Percentiles rank a stretch among this genome's conserved stretches.
phyloP scores from a whole-genome alignment of 2,329 filamentous ascomycete species.

The Talaromyces atroroseus region DNA sequence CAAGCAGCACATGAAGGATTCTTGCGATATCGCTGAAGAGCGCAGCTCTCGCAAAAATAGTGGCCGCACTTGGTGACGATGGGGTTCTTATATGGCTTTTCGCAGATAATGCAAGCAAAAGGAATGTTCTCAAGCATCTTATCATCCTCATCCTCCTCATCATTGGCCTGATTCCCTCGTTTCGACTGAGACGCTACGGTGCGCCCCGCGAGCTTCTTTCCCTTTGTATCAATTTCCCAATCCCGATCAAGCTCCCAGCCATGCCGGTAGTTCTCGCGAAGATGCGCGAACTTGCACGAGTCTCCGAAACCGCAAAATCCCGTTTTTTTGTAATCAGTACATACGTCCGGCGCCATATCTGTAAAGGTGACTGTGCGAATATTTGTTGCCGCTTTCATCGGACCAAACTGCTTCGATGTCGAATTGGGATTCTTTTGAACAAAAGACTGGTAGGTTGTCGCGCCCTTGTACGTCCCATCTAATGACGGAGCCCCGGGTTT shows the following conservation, averaged over 20 bases:
- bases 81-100: slow-evolving; percentile 69
- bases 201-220: slow-evolving; percentile 41
- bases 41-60: slow-evolving; percentile 92
- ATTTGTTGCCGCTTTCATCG: slow-evolving; percentile 79
- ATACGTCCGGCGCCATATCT: slow-evolving; percentile 88
- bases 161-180: slow-evolving; percentile 43
- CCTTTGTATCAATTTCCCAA: slow-evolving; percentile 78
- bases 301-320: slow-evolving; percentile 65
- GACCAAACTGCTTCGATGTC: slow-evolving; percentile 65
- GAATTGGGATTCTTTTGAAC: slow-evolving; percentile 78
- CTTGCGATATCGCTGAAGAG: slow-evolving; percentile 77
- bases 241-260: slow-evolving; percentile 94
- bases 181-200: slow-evolving; percentile 44
- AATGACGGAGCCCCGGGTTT: slow-evolving; percentile 20
- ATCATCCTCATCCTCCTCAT: slow-evolving; percentile 57
- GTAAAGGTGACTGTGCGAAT: slow-evolving; percentile 84
- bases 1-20: slow-evolving; percentile 84
- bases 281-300: slow-evolving; percentile 66
- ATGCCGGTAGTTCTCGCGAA: slow-evolving; percentile 64
- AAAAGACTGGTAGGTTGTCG: slow-evolving; percentile 66
- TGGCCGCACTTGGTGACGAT: slow-evolving; percentile 87
- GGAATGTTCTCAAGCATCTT: slow-evolving; percentile 76
- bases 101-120: slow-evolving; percentile 84
- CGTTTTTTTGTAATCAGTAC: slow-evolving; percentile 87
- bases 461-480: slow-evolving; percentile 71